These are phyloP conservation scores for Arachnomyces sp. DNA, from an alignment of 2,329 filamentous ascomycete species.

Conservation along the genomic window DNA sequence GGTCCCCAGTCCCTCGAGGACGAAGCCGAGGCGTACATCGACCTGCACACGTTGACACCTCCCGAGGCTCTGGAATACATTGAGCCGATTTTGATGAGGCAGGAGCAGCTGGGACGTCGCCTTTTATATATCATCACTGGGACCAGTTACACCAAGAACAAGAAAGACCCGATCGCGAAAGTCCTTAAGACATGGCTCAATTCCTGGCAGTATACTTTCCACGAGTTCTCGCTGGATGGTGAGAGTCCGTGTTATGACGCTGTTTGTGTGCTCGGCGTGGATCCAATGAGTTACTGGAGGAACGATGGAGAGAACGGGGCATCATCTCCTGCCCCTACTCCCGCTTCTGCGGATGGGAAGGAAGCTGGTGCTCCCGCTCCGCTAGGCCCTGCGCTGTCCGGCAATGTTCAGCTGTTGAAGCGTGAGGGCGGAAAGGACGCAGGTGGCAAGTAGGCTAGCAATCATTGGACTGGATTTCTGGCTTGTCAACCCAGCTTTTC, in stretches of 20 bases:
- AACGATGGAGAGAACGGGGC: slow-evolving; percentile 20
- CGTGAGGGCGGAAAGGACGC: slow-evolving; percentile 32
- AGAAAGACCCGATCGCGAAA: slow-evolving; percentile 97
- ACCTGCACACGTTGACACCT: slow-evolving; percentile 95
- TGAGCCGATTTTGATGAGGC: slow-evolving; percentile 76
- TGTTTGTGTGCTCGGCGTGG: slow-evolving; percentile 53
- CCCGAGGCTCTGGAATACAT: slow-evolving; percentile 95
- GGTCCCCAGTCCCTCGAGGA: slow-evolving; percentile 7
- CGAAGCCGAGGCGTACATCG: slow-evolving; percentile 74
- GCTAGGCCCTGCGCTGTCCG: slow-evolving; percentile 24
- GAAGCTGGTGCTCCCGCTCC: slow-evolving; percentile 18
- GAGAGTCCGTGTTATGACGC: slow-evolving; percentile 71
- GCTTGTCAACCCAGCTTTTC: no score
- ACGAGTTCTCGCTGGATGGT: slow-evolving; percentile 94
- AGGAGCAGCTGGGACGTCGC: slow-evolving; percentile 57
- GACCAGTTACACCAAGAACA: slow-evolving; percentile 95
- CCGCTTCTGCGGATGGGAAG: slow-evolving; percentile 13
- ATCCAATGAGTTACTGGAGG: slow-evolving; percentile 51
- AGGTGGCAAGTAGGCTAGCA: slow-evolving; percentile 4
- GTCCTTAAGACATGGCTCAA: slow-evolving; percentile 84
- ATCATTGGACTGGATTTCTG: slow-evolving; percentile 9
- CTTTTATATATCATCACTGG: slow-evolving; percentile 94
- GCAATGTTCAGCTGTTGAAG: slow-evolving; percentile 39
- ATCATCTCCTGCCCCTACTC: no score
- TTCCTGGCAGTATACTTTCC: slow-evolving; percentile 91